Evolutionary conservation across 2,329 filamentous ascomycete species (phyloP).

Genomic region (Aspergillus arachidicola): DNA sequence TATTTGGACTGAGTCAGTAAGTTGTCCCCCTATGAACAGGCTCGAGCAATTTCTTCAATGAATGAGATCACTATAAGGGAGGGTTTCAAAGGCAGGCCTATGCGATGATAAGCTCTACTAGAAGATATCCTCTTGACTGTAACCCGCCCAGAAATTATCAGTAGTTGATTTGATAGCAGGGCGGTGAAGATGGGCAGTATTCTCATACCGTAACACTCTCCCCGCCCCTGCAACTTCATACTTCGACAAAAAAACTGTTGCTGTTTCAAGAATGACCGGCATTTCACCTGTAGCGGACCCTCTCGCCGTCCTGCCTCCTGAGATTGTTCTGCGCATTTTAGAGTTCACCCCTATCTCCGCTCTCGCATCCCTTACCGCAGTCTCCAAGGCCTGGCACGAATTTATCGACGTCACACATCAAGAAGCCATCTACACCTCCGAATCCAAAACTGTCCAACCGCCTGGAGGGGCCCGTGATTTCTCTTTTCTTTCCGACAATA

Average conservation of each 20-base stretch:
- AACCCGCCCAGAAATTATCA: too few relatives aligned
- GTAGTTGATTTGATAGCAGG: background rate
- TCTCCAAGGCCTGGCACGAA: constrained; percentile 42
- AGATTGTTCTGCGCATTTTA: constrained; percentile 45
- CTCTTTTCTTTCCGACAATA: constrained; percentile 27
- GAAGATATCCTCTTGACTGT: too few relatives aligned
- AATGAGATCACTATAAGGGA: too few relatives aligned
- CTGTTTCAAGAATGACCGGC: constrained; percentile 21
- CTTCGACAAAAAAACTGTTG: background rate
- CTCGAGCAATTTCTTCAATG: too few relatives aligned
- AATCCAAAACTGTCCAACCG: constrained; percentile 37
- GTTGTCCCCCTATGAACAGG: too few relatives aligned
- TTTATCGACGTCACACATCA: constrained; percentile 49
- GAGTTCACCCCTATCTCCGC: constrained; percentile 40
- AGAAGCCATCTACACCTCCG: constrained; percentile 46
- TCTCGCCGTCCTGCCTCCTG: constrained; percentile 38
- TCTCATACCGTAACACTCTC: constrained; percentile 3
- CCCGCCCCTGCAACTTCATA: constrained; percentile 8
- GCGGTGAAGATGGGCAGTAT: constrained; percentile 18
- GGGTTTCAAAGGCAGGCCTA: too few relatives aligned
- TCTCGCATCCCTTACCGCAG: constrained; percentile 39
- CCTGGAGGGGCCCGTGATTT: constrained; percentile 31
- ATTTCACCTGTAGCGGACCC: constrained; percentile 25
- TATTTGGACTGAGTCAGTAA: too few relatives aligned
- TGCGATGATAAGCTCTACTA: too few relatives aligned